phyloP scores from a whole-genome alignment of 176 grass and related monocot genomes.

The Musa itinerans region DNA sequence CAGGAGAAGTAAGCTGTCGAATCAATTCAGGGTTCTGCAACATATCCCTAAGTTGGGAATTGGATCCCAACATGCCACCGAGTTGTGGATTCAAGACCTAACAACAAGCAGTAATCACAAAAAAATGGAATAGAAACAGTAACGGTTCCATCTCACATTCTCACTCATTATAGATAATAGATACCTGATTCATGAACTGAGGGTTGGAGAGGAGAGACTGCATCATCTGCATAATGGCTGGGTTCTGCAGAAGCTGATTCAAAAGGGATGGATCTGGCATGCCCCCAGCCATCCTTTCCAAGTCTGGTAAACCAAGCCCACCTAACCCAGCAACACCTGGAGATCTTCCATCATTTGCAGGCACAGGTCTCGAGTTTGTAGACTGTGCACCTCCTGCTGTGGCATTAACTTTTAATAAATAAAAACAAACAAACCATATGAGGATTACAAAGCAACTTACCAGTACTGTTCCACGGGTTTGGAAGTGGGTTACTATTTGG shows the following conservation, averaged over 20 bases:
- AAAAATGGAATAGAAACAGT: conserved; percentile 5
- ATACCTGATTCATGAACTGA: conserved; percentile 83
- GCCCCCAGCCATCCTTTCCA: conserved; percentile 33
- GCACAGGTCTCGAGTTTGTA: conserved; percentile 27
- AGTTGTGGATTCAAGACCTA: conserved; percentile 66
- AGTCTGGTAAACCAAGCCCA: conserved; percentile 37
- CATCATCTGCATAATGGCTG: conserved; percentile 86
- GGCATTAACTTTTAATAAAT: conserved; percentile 2
- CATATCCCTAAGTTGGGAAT: conserved; percentile 73
- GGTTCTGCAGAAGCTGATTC: conserved; percentile 84
- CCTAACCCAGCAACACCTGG: conserved; percentile 38
- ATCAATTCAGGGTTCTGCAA: conserved; percentile 86
- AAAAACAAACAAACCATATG: not conserved
- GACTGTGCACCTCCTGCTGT: conserved; percentile 53
- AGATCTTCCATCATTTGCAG: conserved; percentile 32
- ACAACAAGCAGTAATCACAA: conserved; percentile 18
- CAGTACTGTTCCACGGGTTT: conserved; percentile 71
- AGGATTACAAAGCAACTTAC: conserved; percentile 31
- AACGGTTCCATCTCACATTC: not conserved
- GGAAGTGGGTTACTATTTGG: conserved; percentile 93
- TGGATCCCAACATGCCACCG: conserved; percentile 62
- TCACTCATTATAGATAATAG: not conserved
- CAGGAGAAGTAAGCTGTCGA: conserved; percentile 77
- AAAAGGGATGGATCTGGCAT: conserved; percentile 48
- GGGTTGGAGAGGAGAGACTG: conserved; percentile 79